A percentile compares a stretch with the other conserved stretches of the same genome.
phyloP scores from a whole-genome alignment of 139 green algal species.

The Haematococcus sp. region DNA sequence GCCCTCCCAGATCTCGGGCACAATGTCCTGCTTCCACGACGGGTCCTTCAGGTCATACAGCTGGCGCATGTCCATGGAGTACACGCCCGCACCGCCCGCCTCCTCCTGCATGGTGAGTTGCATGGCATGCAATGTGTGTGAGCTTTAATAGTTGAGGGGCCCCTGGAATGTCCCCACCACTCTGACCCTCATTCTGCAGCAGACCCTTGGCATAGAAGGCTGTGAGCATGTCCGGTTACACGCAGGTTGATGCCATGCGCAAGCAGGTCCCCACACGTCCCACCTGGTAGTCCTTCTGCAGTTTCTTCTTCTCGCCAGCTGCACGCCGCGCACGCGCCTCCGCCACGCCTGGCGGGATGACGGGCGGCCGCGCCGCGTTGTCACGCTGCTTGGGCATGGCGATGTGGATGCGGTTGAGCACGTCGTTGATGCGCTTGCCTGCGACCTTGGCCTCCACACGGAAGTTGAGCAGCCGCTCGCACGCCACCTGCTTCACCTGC shows the following conservation, averaged over 20 bases:
- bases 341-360: slow-evolving; percentile 76
- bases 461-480: slow-evolving; percentile 86
- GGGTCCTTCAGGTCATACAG: slow-evolving; percentile 81
- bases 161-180: too few species aligned
- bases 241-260: too few species aligned
- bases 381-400: slow-evolving; percentile 71
- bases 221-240: too few species aligned
- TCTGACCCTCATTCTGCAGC: too few species aligned
- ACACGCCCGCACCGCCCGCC: slow-evolving; percentile 91
- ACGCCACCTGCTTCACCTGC: slow-evolving; percentile 69
- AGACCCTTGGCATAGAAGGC: too few species aligned
- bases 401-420: slow-evolving; percentile 94
- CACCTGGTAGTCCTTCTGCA: slow-evolving; percentile 58
- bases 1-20: slow-evolving; percentile 91
- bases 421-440: slow-evolving; percentile 81
- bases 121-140: too few species aligned
- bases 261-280: too few species aligned
- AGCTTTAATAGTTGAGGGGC: too few species aligned
- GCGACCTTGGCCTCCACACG: slow-evolving; percentile 93
- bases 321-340: slow-evolving; percentile 52
- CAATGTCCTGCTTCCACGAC: slow-evolving; percentile 93
- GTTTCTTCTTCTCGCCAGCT: slow-evolving; percentile 43
- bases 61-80: slow-evolving; percentile 87
- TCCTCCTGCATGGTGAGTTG: slow-evolving; percentile 73
- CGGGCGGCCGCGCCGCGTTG: slow-evolving; percentile 62